These are phyloP conservation scores for Neonectria coccinea DNA, from an alignment of 2,329 filamentous ascomycete species.

Conservation along the genomic window DNA sequence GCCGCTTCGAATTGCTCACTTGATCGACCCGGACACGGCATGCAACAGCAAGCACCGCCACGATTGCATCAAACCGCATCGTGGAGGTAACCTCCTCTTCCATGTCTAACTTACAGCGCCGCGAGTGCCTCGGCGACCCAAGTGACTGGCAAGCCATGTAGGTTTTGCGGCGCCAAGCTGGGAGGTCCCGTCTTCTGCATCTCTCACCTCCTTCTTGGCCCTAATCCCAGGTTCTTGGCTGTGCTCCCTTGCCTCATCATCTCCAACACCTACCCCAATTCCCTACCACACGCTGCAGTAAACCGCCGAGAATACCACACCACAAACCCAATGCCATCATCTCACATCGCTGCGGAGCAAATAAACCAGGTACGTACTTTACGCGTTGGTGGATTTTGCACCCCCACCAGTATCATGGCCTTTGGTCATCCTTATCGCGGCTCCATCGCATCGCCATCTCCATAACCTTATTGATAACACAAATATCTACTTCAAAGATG, in stretches of 20 bases:
- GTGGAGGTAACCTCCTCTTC: background rate
- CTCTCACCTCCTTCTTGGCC: background rate
- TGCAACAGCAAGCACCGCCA: background rate
- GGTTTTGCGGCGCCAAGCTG: slow-evolving; percentile 2
- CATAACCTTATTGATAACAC: slow-evolving; percentile 7
- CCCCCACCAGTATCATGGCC: slow-evolving; percentile 7
- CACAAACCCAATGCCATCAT: slow-evolving; percentile 12
- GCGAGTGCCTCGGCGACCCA: slow-evolving; percentile 5
- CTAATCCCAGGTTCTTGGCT: slow-evolving; percentile 7
- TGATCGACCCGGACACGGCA: background rate
- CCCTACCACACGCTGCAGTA: background rate
- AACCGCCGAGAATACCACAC: background rate
- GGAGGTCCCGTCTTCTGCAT: background rate
- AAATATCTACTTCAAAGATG: slow-evolving; percentile 5
- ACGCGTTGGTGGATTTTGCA: background rate
- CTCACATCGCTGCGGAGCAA: background rate
- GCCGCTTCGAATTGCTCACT: background rate
- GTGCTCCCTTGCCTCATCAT: background rate
- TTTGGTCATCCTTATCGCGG: slow-evolving; percentile 5
- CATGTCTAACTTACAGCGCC: background rate
- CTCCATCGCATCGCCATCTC: slow-evolving; percentile 8
- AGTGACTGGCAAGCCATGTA: slow-evolving; percentile 7
- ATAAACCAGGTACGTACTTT: background rate
- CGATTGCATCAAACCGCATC: background rate
- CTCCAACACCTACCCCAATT: background rate